Evolutionary conservation across 2,329 filamentous ascomycete genomes (phyloP), one percentile per base, ranked within the genome.

Genomic region (Talaromyces sp.): DNA sequence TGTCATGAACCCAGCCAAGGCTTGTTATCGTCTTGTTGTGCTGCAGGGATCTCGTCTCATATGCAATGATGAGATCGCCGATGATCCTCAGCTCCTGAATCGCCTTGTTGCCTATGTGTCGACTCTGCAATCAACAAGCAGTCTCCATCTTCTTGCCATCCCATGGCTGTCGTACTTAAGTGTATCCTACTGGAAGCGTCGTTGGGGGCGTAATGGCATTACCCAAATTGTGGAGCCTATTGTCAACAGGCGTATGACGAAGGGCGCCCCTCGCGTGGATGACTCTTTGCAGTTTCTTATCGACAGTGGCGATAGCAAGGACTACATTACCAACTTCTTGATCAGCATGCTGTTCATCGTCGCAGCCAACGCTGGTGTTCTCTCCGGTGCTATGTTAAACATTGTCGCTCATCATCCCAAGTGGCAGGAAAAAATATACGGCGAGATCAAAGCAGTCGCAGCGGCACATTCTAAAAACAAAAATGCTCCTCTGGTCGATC

Each of bases 391-490:
- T 8, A 60, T 60, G 58, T 17, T 60, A 32, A 39, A 60, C 32
- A 55, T 39, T 15, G 39, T 60, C 17, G 58, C 58, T 32, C 32
- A 55, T 39, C 52, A 60, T 25, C 58, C 52, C 4, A 36, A 60
- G 15, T 60, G 58, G 58, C 58, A 60, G 52, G 52, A 56, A 10
- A 60, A 60, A n/a, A 54, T 60, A 19, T 56, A 60, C n/a, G 28
- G 22, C 15, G 58, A 60, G 49, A 56, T 60, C 52, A 56, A 60
- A 39, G 58, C 58, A 13, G 58, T 28, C 3, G 58, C 58, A 13
- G 42, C 36, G 5, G 36, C 9, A 8, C 58, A 60, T 30, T 39
- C 51, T 9, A 60, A 60, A 22, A 60, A 49, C 33, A 42, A 27
- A 36, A 53, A 61, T 32, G 59, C 59, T 1, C 42, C 55, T 7